Percentiles rank a stretch among this genome's conserved stretches.
Evolutionary conservation across 495 filamentous ascomycete species (phyloP).

Genomic region (Letharia columbiana): DNA sequence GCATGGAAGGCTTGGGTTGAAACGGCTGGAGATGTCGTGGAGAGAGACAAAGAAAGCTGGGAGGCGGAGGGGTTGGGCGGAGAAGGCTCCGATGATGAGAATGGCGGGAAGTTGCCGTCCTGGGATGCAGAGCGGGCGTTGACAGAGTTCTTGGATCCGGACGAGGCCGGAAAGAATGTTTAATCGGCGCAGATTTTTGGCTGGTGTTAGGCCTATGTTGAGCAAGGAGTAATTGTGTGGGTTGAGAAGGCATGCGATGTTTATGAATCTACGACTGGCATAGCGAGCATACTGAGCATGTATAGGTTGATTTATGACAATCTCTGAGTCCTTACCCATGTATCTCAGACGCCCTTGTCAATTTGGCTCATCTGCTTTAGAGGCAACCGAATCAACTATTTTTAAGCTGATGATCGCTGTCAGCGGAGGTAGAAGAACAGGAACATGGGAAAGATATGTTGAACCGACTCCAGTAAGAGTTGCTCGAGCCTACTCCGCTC

Average conservation of each 20-base stretch:
- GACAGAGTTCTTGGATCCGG: conserved; percentile 14
- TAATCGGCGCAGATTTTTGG: not conserved
- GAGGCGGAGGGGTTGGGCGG: not conserved
- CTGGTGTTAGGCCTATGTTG: not conserved
- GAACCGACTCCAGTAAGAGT: too few species aligned
- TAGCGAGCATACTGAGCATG: not conserved
- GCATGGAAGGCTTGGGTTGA: conserved; percentile 35
- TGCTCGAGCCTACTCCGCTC: too few species aligned
- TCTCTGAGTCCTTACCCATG: not conserved
- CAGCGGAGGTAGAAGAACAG: too few species aligned
- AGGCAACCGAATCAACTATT: too few species aligned
- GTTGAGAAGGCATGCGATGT: not conserved
- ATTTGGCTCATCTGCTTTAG: too few species aligned
- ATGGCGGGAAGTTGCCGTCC: conserved; percentile 8
- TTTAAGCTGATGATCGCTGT: too few species aligned
- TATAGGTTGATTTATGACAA: not conserved
- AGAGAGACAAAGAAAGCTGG: not conserved
- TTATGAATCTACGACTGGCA: conserved; percentile 5
- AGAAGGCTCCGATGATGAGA: conserved; percentile 9
- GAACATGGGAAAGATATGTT: too few species aligned
- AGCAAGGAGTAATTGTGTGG: not conserved
- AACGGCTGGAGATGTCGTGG: conserved; percentile 25
- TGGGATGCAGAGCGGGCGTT: conserved; percentile 18
- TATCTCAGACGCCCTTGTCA: too few species aligned
- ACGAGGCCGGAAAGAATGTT: conserved; percentile 2